A percentile compares a stretch with the other conserved stretches of the same genome.
Conservation (phyloP, 306 rosid species). For the Pyrus communis region DNA sequence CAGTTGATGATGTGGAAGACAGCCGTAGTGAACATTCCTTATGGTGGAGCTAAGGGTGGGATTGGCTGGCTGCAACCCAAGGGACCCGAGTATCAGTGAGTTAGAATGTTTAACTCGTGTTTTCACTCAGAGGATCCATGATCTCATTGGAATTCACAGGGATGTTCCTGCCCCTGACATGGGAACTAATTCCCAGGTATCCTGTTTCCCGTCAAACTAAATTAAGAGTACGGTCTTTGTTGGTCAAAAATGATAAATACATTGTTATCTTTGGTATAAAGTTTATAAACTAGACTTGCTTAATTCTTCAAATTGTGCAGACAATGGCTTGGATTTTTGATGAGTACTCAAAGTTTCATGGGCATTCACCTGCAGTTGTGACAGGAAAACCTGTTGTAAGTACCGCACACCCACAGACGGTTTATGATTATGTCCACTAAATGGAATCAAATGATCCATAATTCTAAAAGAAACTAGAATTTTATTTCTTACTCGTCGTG, state of each 20-base stretch:
- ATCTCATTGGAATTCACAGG: conserved; percentile 59
- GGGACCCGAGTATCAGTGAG: conserved; percentile 54
- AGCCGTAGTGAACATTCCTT: conserved; percentile 66
- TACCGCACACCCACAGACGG: not conserved
- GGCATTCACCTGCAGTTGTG: conserved; percentile 71
- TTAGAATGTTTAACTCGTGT: conserved; percentile 76
- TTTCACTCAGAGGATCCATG: conserved; percentile 75
- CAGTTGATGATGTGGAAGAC: conserved; percentile 84
- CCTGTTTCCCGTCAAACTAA: not conserved
- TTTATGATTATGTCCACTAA: not conserved
- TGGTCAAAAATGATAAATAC: not conserved
- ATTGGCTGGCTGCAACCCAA: conserved; percentile 68
- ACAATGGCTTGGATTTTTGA: conserved; percentile 90
- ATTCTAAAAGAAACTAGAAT: not conserved
- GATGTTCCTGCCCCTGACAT: conserved; percentile 83
- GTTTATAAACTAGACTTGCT: not conserved
- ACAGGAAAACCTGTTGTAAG: conserved; percentile 73
- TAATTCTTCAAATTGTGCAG: conserved; percentile 19
- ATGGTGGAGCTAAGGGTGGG: conserved; percentile 86
- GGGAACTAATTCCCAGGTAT: conserved; percentile 71
- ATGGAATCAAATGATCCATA: not conserved
- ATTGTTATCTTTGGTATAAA: not conserved
- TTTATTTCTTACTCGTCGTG: not conserved
- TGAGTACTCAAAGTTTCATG: conserved; percentile 78
- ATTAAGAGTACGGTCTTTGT: not conserved